A percentile compares a stretch with the other conserved stretches of the same genome.
These are phyloP conservation scores for Aspergillus tubingensis DNA, from an alignment of 2,329 filamentous ascomycete genomes.

Conservation along the genomic window DNA sequence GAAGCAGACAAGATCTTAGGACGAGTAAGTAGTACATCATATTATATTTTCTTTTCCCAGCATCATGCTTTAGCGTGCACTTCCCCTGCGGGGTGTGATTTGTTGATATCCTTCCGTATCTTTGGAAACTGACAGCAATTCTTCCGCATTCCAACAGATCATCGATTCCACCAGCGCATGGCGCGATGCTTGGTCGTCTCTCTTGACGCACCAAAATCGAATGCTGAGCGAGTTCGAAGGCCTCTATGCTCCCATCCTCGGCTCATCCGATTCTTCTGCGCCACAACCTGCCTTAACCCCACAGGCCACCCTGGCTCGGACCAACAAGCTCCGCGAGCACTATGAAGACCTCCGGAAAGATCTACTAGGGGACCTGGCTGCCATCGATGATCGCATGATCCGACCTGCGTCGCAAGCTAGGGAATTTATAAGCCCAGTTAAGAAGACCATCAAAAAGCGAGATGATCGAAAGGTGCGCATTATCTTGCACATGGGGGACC, in stretches of 20 bases:
- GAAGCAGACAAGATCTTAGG: constrained; percentile 74
- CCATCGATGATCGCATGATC: constrained; percentile 71
- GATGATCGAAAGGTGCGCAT: constrained; percentile 69
- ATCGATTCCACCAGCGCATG: constrained; percentile 74
- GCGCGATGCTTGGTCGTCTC: constrained; percentile 75
- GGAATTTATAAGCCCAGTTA: constrained; percentile 68
- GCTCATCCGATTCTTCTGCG: constrained; percentile 60
- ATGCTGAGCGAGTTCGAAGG: constrained; percentile 68
- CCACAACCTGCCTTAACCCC: constrained; percentile 63
- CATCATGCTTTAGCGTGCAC: neutral
- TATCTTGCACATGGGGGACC: neutral
- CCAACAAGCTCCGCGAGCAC: constrained; percentile 63
- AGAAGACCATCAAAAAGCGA: constrained; percentile 81
- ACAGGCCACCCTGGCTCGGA: constrained; percentile 63
- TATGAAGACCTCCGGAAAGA: constrained; percentile 73
- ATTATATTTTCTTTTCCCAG: neutral
- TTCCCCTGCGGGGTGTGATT: neutral
- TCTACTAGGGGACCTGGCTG: constrained; percentile 67
- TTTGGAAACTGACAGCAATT: constrained; percentile 11
- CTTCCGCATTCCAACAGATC: constrained; percentile 54
- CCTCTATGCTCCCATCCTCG: constrained; percentile 75
- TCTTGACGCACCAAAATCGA: constrained; percentile 68
- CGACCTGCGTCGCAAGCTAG: constrained; percentile 69
- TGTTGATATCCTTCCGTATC: neutral
- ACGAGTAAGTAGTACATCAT: constrained; percentile 55